phyloP scores from a whole-genome alignment of 2,329 filamentous ascomycete species.

The Talaromyces piceae region DNA sequence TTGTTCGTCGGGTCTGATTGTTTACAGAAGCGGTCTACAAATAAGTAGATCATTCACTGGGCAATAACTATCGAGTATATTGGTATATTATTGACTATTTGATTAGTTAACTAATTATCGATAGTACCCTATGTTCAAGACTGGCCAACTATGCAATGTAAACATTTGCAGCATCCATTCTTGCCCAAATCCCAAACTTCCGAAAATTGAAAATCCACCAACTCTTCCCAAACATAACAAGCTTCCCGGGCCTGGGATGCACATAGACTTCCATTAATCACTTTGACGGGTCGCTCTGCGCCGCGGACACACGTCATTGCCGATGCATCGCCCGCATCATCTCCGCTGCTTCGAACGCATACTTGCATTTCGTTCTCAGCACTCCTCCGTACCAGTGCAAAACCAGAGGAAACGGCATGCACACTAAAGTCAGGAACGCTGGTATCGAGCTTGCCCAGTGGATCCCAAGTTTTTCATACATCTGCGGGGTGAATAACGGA shows the following conservation, averaged over 20 bases:
- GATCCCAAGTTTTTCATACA: constrained; percentile 35
- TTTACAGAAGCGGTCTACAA: too few relatives aligned
- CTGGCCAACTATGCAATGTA: too few relatives aligned
- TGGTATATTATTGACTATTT: too few relatives aligned
- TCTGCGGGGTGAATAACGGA: constrained; percentile 34
- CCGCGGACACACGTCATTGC: neutral
- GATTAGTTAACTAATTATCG: too few relatives aligned
- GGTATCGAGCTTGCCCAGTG: constrained; percentile 36
- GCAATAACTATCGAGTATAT: too few relatives aligned
- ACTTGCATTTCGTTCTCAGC: constrained; percentile 30
- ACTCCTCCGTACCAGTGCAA: constrained; percentile 30
- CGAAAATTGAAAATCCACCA: too few relatives aligned
- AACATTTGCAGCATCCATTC: neutral
- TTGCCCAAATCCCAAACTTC: neutral
- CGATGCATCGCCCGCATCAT: constrained; percentile 9
- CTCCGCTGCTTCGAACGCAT: constrained; percentile 15
- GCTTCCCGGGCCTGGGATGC: too few relatives aligned
- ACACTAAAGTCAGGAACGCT: constrained; percentile 31
- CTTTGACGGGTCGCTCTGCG: constrained; percentile 7
- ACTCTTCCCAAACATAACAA: neutral
- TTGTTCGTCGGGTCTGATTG: too few relatives aligned
- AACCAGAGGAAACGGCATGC: constrained; percentile 30
- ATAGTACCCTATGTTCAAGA: too few relatives aligned
- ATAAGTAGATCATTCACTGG: too few relatives aligned
- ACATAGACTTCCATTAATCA: too few relatives aligned